Evolutionary conservation across 2,329 filamentous ascomycete species (phyloP), one percentile per base, ranked within the genome.

Genomic region (Ophiocordyceps sinensis): DNA sequence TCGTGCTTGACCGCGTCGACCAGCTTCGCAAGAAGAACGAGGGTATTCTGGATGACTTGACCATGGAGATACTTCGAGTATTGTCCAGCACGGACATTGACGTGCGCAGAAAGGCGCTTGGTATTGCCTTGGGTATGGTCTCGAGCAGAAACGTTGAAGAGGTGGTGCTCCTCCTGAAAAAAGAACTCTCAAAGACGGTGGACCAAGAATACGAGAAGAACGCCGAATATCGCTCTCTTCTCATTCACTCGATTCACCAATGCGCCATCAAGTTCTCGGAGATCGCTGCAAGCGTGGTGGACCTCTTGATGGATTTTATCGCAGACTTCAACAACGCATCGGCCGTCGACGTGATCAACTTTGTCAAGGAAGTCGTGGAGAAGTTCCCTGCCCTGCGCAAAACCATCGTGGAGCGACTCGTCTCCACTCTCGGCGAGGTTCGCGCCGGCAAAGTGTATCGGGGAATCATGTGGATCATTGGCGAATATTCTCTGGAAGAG

Each of bases 191-290:
- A 47, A 98, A 96, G 73, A 98, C 91, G 0, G 86, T 96, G 36
- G 88, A 98, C 55, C 88, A 96, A 62, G 88, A 95, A 61, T 96
- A 95, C 65, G 91, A 98, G 68, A 96, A 96, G 77, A 94, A 93
- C 64, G 79, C 78, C 57, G 88, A 94, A 63, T 95, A 95, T 63
- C 83, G 91, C 52, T 88, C 93, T 55, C 74, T 98, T 9, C 73
- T 98, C 46, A 96, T 98, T 51, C 87, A 95, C 62, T 86, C 88
- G 31, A 98, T 98, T 56, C 91, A 98, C 62, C 87, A 93, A 60
- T 96, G 91, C 61, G 91, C 91, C 52, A 96, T 98, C 71, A 95
- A 94, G 59, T 96, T 96, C 68, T 96, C 91, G 11, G 89, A 98
- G 63, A 89, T 98, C 47, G 91, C 91, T 23, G 85, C 89, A 37